Base-by-base conservation (phyloP, 2,329 filamentous ascomycete genomes). In the Stagonosporopsis tanaceti region DNA sequence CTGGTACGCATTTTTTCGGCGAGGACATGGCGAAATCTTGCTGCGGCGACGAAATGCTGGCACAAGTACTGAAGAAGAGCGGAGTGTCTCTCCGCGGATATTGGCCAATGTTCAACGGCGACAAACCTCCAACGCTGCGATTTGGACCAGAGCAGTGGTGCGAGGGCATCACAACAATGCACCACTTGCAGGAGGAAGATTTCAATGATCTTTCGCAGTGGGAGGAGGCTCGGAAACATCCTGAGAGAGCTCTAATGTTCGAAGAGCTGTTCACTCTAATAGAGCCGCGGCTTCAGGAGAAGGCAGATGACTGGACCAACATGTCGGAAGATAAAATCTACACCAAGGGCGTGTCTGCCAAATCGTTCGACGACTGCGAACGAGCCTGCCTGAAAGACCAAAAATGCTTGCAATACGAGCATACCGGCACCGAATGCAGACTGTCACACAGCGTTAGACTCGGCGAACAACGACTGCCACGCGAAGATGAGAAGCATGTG, bases 71-170 rank as follows among this genome's bases (percentile, higher is more conserved):
- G 28, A 73, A 71, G 50, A 69, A 76, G 38, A 72, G 70, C 47
- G 74, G 73, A 9, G 69, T 78, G 4, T 50, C 64, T 3, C 61
- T 77, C 8, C 68, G 74, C 0, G 76, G 74, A 40, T 75, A 77
- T 44, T 81, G 74, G 73, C 79, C 80, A 17, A 78, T 80, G 72
- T 77, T 81, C 56, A 80, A 81, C 57, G 78, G 78, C 41, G 78
- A 78, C 56, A 76, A 73, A 27, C 74, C 77, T 4, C 62, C 63
- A 24, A 76, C 73, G 0, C 57, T 80, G 40, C 71, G 74, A 42
- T 81, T 75, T 62, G 69, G 70, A 15, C 57, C 66, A 8, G 73
- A 72, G 51, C 72, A 80, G 24, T 81, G 79, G 78, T 82, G 80
- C 60, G 68, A 74, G 28, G 76, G 78, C 17, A 70, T 78, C 22